These are phyloP conservation scores for Penicillium occitanis DNA, from an alignment of 2,329 filamentous ascomycete species.

Conservation along the genomic window DNA sequence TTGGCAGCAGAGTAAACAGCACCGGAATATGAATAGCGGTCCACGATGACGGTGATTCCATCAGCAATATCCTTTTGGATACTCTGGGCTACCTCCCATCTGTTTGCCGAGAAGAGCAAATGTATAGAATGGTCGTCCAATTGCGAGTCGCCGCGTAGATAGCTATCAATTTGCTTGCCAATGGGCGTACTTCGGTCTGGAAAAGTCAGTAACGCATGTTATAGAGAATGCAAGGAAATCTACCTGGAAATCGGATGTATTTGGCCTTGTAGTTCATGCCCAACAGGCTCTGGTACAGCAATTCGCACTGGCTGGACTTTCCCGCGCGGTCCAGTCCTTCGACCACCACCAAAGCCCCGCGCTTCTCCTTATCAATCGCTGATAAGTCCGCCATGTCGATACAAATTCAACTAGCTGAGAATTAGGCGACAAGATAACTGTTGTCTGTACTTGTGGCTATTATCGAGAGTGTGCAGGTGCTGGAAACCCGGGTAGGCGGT, in stretches of 20 bases:
- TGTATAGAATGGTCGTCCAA: constrained; percentile 89
- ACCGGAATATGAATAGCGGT: constrained; percentile 94
- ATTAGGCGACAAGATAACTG: neutral
- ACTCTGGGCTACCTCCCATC: constrained; percentile 67
- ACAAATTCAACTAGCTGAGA: neutral
- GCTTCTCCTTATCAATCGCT: constrained; percentile 30
- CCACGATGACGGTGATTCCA: constrained; percentile 77
- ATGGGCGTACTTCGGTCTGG: constrained; percentile 79
- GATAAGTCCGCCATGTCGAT: constrained; percentile 17
- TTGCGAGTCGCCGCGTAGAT: constrained; percentile 69
- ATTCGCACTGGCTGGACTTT: constrained; percentile 84
- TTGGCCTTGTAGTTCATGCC: constrained; percentile 54
- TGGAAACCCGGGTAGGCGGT: constrained; percentile 9
- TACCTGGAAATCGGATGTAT: constrained; percentile 67
- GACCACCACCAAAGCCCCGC: constrained; percentile 76
- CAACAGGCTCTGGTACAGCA: constrained; percentile 59
- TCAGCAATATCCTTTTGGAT: constrained; percentile 53
- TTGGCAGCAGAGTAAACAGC: constrained; percentile 93
- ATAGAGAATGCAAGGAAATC: neutral
- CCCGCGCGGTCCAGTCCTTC: constrained; percentile 88
- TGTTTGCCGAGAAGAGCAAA: constrained; percentile 83
- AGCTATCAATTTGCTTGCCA: constrained; percentile 81
- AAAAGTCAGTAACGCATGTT: neutral
- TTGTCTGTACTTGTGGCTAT: neutral
- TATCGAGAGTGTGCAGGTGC: neutral